Conservation (phyloP, 352 stramenopile genomes). For the Phytopythium delawarense region DNA sequence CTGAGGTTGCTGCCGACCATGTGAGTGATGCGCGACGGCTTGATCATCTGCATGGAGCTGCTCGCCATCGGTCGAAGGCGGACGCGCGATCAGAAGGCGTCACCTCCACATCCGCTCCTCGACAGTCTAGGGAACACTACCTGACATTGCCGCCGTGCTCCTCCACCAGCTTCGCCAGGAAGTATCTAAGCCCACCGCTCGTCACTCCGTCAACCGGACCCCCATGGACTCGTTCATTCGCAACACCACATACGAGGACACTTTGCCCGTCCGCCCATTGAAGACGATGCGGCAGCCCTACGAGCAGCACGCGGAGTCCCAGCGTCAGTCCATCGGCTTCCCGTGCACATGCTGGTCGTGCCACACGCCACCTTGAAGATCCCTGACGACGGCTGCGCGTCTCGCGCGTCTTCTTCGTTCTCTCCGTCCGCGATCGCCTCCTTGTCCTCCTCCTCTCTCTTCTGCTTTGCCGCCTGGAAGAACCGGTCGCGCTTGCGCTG, state of each 20-base stretch:
- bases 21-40: constrained; percentile 62
- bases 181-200: constrained; percentile 47
- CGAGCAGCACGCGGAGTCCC: not conserved
- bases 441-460: not conserved
- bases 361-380: constrained; percentile 47
- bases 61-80: too few species aligned
- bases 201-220: not conserved
- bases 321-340: not conserved
- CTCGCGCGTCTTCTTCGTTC: not conserved
- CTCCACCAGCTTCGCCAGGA: constrained; percentile 74
- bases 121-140: constrained; percentile 16
- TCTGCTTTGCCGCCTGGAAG: constrained; percentile 22
- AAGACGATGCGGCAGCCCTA: constrained; percentile 79
- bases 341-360: not conserved
- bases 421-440: too few species aligned
- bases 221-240: not conserved
- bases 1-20: constrained; percentile 80
- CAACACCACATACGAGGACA: constrained; percentile 54
- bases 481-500: constrained; percentile 33
- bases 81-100: not conserved
- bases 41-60: constrained; percentile 14
- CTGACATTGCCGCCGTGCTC: constrained; percentile 68
- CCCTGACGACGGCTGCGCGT: constrained; percentile 4
- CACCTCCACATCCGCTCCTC: too few species aligned
- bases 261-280: constrained; percentile 75